Percentiles rank a stretch among this genome's conserved stretches.
Conservation (phyloP, 1,284 basidiomycete genomes). For the Ustilago trichophora region DNA sequence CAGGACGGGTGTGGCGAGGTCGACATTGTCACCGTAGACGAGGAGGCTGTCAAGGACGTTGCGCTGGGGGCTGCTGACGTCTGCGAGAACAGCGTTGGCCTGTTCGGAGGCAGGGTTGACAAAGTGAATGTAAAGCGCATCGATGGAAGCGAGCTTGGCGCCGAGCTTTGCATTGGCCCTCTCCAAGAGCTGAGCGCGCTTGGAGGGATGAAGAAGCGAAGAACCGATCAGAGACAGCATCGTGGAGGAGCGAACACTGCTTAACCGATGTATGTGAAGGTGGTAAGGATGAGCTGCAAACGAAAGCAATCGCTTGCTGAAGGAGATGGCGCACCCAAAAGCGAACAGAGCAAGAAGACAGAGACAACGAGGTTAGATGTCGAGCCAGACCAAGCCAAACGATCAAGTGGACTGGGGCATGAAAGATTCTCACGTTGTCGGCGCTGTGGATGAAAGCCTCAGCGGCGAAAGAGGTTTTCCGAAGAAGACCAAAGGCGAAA, state of each 20-base stretch:
- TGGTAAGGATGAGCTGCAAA: too few species aligned
- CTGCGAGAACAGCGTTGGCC: slow-evolving; percentile 71
- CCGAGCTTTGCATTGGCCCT: slow-evolving; percentile 71
- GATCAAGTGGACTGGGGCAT: too few species aligned
- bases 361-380: slow-evolving; percentile 9
- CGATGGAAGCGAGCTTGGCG: slow-evolving; percentile 72
- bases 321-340: neutral
- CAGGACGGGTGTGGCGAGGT: slow-evolving; percentile 70
- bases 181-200: slow-evolving; percentile 76
- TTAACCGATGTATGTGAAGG: too few species aligned
- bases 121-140: slow-evolving; percentile 87
- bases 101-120: slow-evolving; percentile 74
- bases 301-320: neutral
- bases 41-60: slow-evolving; percentile 79
- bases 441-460: neutral
- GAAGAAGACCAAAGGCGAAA: neutral
- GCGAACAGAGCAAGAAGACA: neutral
- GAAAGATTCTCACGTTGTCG: slow-evolving; percentile 28
- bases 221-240: slow-evolving; percentile 66
- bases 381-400: too few species aligned
- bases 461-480: neutral
- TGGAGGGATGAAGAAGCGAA: slow-evolving; percentile 69
- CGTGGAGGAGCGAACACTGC: neutral
- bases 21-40: slow-evolving; percentile 82
- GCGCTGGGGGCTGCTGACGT: slow-evolving; percentile 70